Conservation (phyloP, 495 filamentous ascomycete species). For the Glarea lozoyensis region DNA sequence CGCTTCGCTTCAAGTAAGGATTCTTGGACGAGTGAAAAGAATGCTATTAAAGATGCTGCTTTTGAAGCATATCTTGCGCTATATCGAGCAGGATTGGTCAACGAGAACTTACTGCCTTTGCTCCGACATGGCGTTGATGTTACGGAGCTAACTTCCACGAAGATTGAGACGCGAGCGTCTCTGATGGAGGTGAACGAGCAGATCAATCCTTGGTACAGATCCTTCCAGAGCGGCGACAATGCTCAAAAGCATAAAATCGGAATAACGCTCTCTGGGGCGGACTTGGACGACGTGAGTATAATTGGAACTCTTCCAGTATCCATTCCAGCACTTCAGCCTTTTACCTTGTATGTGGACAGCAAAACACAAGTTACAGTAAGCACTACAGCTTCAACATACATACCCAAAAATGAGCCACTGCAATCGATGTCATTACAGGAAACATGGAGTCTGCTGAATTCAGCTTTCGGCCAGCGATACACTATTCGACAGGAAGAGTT, state of each 20-base stretch:
- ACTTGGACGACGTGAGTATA: constrained; percentile 21
- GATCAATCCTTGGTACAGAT: constrained; percentile 57
- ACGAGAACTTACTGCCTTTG: constrained; percentile 69
- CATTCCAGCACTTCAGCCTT: constrained; percentile 30
- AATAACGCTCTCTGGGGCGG: constrained; percentile 4
- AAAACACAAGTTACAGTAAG: constrained; percentile 31
- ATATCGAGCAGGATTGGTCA: constrained; percentile 61
- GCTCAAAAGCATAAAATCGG: too few relatives aligned
- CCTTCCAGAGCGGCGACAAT: constrained; percentile 46
- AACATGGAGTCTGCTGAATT: constrained; percentile 37
- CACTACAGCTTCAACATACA: constrained; percentile 22
- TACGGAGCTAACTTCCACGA: constrained; percentile 26
- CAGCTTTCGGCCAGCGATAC: constrained; percentile 37
- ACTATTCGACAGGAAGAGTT: constrained; percentile 27
- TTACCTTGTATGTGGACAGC: constrained; percentile 42
- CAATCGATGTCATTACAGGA: constrained; percentile 27
- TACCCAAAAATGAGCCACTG: constrained; percentile 6
- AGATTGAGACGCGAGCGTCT: constrained; percentile 35
- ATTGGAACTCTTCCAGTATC: constrained; percentile 36
- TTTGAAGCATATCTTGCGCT: constrained; percentile 73
- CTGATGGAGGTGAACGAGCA: constrained; percentile 43
- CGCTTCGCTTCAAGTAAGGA: constrained; percentile 41
- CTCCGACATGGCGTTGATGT: constrained; percentile 25
- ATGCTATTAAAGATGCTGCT: constrained; percentile 72
- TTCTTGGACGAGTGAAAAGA: constrained; percentile 63